phyloP scores from a whole-genome alignment of 1,139 yeast genomes.

The Saccharomyces hybrid region DNA sequence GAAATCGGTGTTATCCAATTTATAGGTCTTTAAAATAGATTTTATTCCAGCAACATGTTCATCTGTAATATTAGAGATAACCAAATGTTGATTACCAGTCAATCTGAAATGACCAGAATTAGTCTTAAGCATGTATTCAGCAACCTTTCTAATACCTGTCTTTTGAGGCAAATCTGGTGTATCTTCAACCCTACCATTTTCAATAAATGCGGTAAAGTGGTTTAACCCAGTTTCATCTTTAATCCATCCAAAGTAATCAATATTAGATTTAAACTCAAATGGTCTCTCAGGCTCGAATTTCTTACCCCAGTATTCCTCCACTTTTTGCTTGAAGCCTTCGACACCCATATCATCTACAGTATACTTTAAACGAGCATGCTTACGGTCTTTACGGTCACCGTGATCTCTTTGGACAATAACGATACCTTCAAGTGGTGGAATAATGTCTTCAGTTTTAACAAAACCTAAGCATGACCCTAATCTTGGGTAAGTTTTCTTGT shows the following conservation, averaged over 20 bases:
- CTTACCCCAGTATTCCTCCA: constrained; percentile 76
- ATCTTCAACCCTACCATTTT: constrained; percentile 94
- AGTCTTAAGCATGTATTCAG: constrained; percentile 52
- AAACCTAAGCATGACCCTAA: constrained; percentile 84
- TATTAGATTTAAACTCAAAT: constrained; percentile 75
- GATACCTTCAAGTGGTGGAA: constrained; percentile 78
- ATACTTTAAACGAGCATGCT: constrained; percentile 95
- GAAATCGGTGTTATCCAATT: constrained; percentile 76
- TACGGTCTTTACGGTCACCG: constrained; percentile 95
- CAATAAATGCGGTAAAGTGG: constrained; percentile 93
- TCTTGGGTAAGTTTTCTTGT: constrained; percentile 93
- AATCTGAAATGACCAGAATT: constrained; percentile 74
- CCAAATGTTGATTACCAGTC: constrained; percentile 92
- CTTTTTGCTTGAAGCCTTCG: constrained; percentile 68
- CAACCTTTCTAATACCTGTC: constrained; percentile 75
- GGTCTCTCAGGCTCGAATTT: constrained; percentile 62
- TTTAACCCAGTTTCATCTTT: constrained; percentile 80
- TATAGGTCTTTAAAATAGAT: constrained; percentile 57
- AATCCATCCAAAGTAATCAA: constrained; percentile 91
- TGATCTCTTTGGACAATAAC: constrained; percentile 91
- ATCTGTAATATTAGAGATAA: constrained; percentile 66
- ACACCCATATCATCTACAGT: constrained; percentile 89
- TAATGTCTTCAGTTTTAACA: constrained; percentile 58
- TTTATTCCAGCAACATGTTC: constrained; percentile 58
- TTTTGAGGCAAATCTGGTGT: constrained; percentile 89